These are phyloP conservation scores for Stygiomarasmius scandens DNA, from an alignment of 1,284 basidiomycete species.

Conservation along the genomic window DNA sequence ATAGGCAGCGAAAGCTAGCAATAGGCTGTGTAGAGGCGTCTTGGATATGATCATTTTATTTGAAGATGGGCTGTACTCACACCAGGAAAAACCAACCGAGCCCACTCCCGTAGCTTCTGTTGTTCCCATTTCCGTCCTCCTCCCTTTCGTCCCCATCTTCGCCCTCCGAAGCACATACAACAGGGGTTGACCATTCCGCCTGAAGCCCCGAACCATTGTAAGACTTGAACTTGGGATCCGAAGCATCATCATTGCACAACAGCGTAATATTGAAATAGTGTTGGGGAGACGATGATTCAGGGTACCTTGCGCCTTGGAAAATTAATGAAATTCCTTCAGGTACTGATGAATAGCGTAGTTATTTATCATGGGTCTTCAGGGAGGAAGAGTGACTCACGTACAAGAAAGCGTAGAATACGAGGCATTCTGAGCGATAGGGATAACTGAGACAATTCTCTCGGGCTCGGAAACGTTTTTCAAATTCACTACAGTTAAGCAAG, in stretches of 20 bases:
- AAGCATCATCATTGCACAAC: conserved; percentile 49
- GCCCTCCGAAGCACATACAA: conserved; percentile 49
- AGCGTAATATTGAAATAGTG: conserved; percentile 67
- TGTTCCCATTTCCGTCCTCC: conserved; percentile 24
- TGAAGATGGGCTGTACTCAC: conserved; percentile 48
- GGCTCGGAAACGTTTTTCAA: conserved; percentile 49
- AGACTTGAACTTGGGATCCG: conserved; percentile 54
- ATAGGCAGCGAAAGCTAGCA: conserved; percentile 69
- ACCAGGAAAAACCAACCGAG: conserved; percentile 83
- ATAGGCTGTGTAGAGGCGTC: conserved; percentile 45
- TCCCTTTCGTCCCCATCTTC: conserved; percentile 32
- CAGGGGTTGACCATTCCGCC: conserved; percentile 62
- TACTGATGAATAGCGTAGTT: conserved; percentile 34
- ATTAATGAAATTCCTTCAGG: conserved; percentile 57
- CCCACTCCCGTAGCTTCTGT: conserved; percentile 53
- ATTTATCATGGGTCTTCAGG: conserved; percentile 12
- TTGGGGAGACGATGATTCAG: conserved; percentile 42
- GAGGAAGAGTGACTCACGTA: conserved; percentile 37
- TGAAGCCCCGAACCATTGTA: conserved; percentile 60
- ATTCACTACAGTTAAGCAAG: conserved; percentile 71
- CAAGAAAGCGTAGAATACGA: conserved; percentile 44
- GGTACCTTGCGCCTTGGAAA: conserved; percentile 66
- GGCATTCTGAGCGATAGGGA: conserved; percentile 61
- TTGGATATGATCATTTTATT: not conserved
- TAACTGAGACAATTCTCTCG: conserved; percentile 66